Conservation (phyloP, 176 grass and related monocot species). For the Musa itinerans region DNA sequence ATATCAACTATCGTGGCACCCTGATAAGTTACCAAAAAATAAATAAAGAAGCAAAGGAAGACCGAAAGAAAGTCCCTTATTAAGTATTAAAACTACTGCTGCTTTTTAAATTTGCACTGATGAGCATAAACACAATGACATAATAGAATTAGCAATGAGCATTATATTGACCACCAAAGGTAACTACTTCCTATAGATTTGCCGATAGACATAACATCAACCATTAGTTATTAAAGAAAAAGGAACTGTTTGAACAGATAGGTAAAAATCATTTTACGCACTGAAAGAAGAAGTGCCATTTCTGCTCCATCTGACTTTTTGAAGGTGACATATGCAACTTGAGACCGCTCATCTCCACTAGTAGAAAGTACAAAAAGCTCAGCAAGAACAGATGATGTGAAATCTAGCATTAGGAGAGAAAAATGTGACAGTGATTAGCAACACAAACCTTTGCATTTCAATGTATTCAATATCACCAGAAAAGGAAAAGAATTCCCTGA, state of each 20-base stretch:
- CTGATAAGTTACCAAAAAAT: conserved; percentile 12
- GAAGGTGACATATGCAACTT: conserved; percentile 85
- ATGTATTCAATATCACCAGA: conserved; percentile 12
- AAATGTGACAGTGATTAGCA: not conserved
- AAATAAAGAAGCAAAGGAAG: not conserved
- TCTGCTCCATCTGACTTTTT: conserved; percentile 73
- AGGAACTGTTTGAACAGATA: not conserved
- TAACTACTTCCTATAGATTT: not conserved
- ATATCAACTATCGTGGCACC: conserved; percentile 81
- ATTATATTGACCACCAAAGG: no score
- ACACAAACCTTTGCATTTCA: conserved; percentile 18
- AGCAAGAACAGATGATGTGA: conserved; percentile 8
- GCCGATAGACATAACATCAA: not conserved
- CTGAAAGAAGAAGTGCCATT: conserved; percentile 90
- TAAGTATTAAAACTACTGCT: not conserved
- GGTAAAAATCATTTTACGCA: conserved; percentile 10
- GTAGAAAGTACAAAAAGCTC: conserved; percentile 13
- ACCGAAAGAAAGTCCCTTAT: not conserved
- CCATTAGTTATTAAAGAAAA: not conserved
- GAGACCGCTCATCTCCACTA: conserved; percentile 76
- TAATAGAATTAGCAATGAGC: no score
- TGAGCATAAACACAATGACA: no score
- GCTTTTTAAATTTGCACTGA: not conserved
- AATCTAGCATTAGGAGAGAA: not conserved
- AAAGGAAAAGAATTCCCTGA: conserved; percentile 23